Percentiles rank a stretch among this genome's conserved stretches.
These are phyloP conservation scores for Blastobotrys serpentis DNA, from an alignment of 1,139 yeast species.

Conservation along the genomic window DNA sequence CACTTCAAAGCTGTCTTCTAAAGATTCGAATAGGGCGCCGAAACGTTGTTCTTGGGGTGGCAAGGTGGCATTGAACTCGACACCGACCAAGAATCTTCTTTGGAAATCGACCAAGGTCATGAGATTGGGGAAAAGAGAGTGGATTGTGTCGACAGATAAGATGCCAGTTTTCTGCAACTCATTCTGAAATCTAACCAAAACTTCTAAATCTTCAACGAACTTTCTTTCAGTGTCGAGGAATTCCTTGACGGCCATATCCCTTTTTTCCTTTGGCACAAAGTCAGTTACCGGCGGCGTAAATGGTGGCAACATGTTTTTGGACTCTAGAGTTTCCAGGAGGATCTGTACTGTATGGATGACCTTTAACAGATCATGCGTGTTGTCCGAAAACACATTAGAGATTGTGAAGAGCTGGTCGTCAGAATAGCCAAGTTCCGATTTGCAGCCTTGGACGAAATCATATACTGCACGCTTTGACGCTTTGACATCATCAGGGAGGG, in stretches of 20 bases:
- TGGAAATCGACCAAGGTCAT: slow-evolving; percentile 87
- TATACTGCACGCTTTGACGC: slow-evolving; percentile 87
- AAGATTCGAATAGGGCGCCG: slow-evolving; percentile 79
- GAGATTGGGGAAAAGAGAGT: slow-evolving; percentile 82
- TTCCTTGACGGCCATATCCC: slow-evolving; percentile 81
- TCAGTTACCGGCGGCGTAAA: slow-evolving; percentile 15
- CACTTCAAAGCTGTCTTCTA: slow-evolving; percentile 76
- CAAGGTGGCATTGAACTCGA: slow-evolving; percentile 81
- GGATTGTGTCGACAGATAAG: slow-evolving; percentile 76
- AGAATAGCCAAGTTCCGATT: slow-evolving; percentile 66
- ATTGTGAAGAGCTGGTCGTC: slow-evolving; percentile 88
- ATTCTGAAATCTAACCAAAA: slow-evolving; percentile 62
- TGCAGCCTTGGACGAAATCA: slow-evolving; percentile 86
- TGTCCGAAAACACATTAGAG: slow-evolving; percentile 82
- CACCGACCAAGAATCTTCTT: slow-evolving; percentile 79
- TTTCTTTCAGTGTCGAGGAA: slow-evolving; percentile 86
- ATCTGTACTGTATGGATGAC: slow-evolving; percentile 69
- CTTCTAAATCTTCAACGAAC: slow-evolving; percentile 86
- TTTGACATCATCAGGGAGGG: slow-evolving; percentile 57
- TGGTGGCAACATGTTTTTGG: slow-evolving; percentile 26
- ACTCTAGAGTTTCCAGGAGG: slow-evolving; percentile 48
- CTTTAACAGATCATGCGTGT: slow-evolving; percentile 72
- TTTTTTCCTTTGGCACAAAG: slow-evolving; percentile 30
- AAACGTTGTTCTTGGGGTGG: slow-evolving; percentile 77
- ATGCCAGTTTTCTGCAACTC: slow-evolving; percentile 66